Percentiles rank a stretch among this genome's conserved stretches.
These are phyloP conservation scores for Aspergillus ellipticus DNA, from an alignment of 495 filamentous ascomycete genomes.

Conservation along the genomic window DNA sequence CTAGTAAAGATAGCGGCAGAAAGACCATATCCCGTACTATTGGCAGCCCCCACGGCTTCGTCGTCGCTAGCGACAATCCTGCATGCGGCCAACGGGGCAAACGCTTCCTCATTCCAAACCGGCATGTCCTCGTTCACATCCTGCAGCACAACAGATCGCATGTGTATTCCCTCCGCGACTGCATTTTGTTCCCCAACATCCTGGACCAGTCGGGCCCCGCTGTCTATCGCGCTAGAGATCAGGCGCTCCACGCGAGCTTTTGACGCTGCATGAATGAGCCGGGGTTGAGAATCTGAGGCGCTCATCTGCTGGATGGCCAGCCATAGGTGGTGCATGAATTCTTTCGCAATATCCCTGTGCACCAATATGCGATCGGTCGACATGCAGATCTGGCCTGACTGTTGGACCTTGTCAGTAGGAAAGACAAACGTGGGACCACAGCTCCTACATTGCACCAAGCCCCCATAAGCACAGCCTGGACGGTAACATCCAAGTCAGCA, in stretches of 20 bases:
- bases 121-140: background rate
- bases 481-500: conserved; percentile 44
- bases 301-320: background rate
- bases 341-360: no score
- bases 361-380: background rate
- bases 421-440: background rate
- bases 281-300: background rate
- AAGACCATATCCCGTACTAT: background rate
- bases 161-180: background rate
- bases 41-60: background rate
- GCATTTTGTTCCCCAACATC: background rate
- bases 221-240: background rate
- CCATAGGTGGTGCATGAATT: background rate
- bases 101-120: background rate
- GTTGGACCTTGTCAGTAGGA: background rate
- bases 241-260: background rate
- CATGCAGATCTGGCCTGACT: background rate
- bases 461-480: conserved; percentile 29
- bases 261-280: background rate
- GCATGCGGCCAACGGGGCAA: background rate
- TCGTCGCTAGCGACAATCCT: background rate
- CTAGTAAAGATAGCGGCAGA: background rate
- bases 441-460: conserved; percentile 26
- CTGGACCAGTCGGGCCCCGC: background rate
- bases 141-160: background rate